Evolutionary conservation across 2,329 filamentous ascomycete species (phyloP).

Genomic region (Pezicula rhizophila): DNA sequence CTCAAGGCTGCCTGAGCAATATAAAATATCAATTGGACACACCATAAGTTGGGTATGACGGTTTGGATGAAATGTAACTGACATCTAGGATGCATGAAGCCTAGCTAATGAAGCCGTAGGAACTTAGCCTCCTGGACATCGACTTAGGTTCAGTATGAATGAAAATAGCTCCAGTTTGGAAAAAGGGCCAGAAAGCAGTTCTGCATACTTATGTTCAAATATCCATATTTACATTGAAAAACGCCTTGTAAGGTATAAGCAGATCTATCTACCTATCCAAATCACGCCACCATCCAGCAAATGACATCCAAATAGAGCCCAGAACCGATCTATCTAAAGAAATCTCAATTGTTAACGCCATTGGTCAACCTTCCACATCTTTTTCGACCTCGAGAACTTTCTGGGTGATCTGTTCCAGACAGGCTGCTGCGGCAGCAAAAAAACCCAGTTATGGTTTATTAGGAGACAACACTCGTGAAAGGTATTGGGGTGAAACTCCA

Average conservation of each 20-base stretch:
- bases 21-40: no score
- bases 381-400: not conserved
- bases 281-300: conserved; percentile 39
- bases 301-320: conserved; percentile 30
- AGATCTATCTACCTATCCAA: not conserved
- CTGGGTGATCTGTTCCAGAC: conserved; percentile 23
- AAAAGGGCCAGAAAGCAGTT: no score
- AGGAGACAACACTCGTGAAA: conserved; percentile 67
- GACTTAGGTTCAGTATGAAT: no score
- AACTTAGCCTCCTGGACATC: no score
- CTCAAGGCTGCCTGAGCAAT: no score
- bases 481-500: conserved; percentile 86
- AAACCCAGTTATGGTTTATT: conserved; percentile 78
- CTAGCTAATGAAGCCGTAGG: no score
- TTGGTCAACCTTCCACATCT: not conserved
- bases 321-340: not conserved
- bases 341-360: not conserved
- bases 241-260: not conserved
- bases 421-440: conserved; percentile 59
- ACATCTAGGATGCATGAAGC: no score
- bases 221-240: no score
- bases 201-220: no score
- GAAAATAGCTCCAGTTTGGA: no score
- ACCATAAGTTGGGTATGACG: no score
- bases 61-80: no score